Evolutionary conservation across 2,329 filamentous ascomycete genomes (phyloP), one percentile per base, ranked within the genome.

Genomic region (Hymenoscyphus salicellus): DNA sequence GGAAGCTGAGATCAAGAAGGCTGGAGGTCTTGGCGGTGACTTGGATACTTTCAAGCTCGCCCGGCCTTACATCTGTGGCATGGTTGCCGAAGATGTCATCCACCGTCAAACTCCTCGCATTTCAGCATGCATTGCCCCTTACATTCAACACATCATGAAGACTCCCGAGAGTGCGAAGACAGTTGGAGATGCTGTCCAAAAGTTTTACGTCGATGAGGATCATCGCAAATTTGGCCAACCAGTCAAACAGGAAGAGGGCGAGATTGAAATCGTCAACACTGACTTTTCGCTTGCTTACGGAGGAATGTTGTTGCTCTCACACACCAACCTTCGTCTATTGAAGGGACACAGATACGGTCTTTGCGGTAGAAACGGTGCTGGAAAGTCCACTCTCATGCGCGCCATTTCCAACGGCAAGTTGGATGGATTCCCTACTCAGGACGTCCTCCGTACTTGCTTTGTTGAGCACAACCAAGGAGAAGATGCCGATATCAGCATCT

Each of bases 391-490:
- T 1, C 85, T 99, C 65, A 98, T 99, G 95, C 91, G 92, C 76
- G 93, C 91, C 77, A 99, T 99, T 73, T 91, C 95, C 60, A 90
- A 90, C 65, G 94, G 93, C 75, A 99, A 99, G 83, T 85, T 99
- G 3, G 95, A 99, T 79, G 95, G 95, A 8, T 99, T 99, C 81
- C 95, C 95, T 43, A 83, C 92, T 17, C 93, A 95, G 76, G 93
- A 97, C 70, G 89, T 93, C 65, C 88, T 99, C 73, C 90, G 92
- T 73, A 98, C 94, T 11, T 98, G 94, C 80, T 99, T 98, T 75
- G 95, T 99, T 55, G 95, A 99, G 82, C 95, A 99, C 83, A 98
- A 98, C 81, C 94, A 99, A 80, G 95, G 95, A 63, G 95, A 98
- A 78, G 94, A 97, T 79, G 94, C 95, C 41, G 93, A 98, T 68